phyloP scores from a whole-genome alignment of 2,329 filamentous ascomycete species.

The Sporothrix schenckii region DNA sequence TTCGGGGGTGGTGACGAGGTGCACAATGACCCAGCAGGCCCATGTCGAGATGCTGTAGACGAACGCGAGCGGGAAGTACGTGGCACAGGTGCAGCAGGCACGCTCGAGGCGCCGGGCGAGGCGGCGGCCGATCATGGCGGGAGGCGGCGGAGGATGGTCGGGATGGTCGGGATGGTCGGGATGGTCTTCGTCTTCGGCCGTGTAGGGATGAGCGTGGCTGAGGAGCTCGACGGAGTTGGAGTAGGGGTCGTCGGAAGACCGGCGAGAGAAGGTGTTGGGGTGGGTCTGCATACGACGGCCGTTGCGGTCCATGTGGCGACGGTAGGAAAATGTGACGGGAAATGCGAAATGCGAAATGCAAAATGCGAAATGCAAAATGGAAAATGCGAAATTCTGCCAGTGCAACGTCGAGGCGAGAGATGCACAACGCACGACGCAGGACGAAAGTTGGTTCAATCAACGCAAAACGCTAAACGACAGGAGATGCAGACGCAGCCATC shows the following conservation, averaged over 20 bases:
- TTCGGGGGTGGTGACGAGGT: constrained; percentile 64
- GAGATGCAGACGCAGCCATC: constrained; percentile 23
- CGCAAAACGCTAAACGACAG: constrained; percentile 17
- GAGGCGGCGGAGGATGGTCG: constrained; percentile 5
- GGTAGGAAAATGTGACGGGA: background rate
- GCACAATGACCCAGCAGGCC: constrained; percentile 85
- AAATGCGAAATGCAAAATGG: background rate
- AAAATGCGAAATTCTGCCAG: background rate
- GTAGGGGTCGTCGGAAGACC: background rate
- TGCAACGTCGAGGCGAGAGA: background rate
- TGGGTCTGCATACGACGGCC: background rate
- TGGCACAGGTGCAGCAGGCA: constrained; percentile 75
- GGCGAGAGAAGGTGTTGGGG: background rate
- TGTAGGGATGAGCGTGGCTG: constrained; percentile 9
- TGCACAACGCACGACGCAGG: background rate
- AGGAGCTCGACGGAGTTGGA: constrained; percentile 10
- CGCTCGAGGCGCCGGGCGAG: constrained; percentile 76
- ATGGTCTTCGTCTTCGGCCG: background rate
- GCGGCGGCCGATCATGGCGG: constrained; percentile 56
- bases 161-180: constrained; percentile 20
- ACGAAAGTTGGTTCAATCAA: background rate
- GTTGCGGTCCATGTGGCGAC: constrained; percentile 18
- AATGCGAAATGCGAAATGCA: background rate
- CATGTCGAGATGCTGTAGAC: constrained; percentile 90
- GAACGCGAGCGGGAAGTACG: constrained; percentile 85